Percentiles rank a stretch among this genome's conserved stretches.
Evolutionary conservation across 2,329 filamentous ascomycete genomes (phyloP).

Genomic region (Arthrinium phaeospermum): DNA sequence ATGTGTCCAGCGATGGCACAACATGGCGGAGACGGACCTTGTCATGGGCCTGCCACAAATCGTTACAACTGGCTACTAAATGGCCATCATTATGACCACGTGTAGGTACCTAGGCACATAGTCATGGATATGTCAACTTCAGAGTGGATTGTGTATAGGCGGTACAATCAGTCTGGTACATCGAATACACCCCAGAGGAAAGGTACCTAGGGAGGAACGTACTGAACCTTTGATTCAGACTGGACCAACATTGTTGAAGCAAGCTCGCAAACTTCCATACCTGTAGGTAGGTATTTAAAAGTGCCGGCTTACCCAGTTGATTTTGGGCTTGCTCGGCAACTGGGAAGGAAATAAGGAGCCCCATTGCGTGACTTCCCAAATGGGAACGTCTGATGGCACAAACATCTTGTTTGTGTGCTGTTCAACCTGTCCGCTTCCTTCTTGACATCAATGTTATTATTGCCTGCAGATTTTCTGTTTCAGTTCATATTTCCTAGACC

Average conservation of each 20-base stretch:
- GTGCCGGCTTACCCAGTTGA: too few relatives aligned
- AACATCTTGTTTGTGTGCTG: conserved; percentile 11
- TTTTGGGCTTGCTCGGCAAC: not conserved
- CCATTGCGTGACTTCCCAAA: conserved; percentile 7
- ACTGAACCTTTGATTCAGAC: too few relatives aligned
- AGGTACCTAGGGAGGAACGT: too few relatives aligned
- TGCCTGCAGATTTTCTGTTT: not conserved
- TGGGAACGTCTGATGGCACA: conserved; percentile 2
- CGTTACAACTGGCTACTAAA: not conserved
- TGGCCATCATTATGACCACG: not conserved
- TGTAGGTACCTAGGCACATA: not conserved
- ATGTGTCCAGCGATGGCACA: not conserved
- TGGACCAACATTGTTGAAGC: too few relatives aligned
- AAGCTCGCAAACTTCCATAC: too few relatives aligned
- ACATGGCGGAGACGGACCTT: not conserved
- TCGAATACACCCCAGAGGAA: too few relatives aligned
- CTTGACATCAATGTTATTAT: not conserved
- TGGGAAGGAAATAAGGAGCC: not conserved
- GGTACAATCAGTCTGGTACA: too few relatives aligned
- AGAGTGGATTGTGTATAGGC: too few relatives aligned
- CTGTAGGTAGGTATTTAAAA: too few relatives aligned
- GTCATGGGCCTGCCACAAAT: not conserved
- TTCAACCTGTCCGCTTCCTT: not conserved
- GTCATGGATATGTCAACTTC: not conserved
- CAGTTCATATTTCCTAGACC: not conserved